Conservation (phyloP, 257 asterid genomes). For the Gentiana macrophylla region DNA sequence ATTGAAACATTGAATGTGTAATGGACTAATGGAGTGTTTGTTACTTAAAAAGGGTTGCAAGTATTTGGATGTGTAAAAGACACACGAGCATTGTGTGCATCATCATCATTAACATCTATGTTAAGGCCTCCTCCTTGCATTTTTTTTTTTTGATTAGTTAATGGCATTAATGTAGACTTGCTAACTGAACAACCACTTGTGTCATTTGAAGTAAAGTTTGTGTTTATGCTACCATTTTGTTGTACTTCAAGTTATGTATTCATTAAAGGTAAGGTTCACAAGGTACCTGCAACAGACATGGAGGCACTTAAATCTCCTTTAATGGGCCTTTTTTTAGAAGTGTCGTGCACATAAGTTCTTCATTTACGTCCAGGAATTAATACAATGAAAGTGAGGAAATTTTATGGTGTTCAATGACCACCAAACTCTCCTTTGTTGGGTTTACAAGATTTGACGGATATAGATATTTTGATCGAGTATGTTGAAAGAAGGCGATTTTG, state of each 20-base stretch:
- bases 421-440: too few relatives aligned
- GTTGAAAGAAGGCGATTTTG: too few relatives aligned
- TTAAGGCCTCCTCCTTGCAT: slow-evolving; percentile 10
- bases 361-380: slow-evolving; percentile 61
- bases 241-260: too few relatives aligned
- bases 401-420: too few relatives aligned
- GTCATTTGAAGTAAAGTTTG: slow-evolving; percentile 14
- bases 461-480: too few relatives aligned
- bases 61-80: slow-evolving; percentile 9
- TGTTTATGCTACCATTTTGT: slow-evolving; percentile 13
- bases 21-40: background rate
- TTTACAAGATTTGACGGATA: too few relatives aligned
- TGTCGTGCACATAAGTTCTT: slow-evolving; percentile 89
- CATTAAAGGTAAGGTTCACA: slow-evolving; percentile 42
- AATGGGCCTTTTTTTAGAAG: slow-evolving; percentile 87
- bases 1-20: too few relatives aligned
- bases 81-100: background rate
- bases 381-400: slow-evolving; percentile 48
- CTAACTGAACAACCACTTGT: slow-evolving; percentile 1
- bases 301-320: slow-evolving; percentile 94
- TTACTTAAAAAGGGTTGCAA: slow-evolving; percentile 19
- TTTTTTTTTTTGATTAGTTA: slow-evolving; percentile 2
- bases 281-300: slow-evolving; percentile 88
- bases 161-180: slow-evolving; percentile 12
- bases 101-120: background rate